Evolutionary conservation across 1,284 basidiomycete species (phyloP).

Genomic region (Marasmius sp.): DNA sequence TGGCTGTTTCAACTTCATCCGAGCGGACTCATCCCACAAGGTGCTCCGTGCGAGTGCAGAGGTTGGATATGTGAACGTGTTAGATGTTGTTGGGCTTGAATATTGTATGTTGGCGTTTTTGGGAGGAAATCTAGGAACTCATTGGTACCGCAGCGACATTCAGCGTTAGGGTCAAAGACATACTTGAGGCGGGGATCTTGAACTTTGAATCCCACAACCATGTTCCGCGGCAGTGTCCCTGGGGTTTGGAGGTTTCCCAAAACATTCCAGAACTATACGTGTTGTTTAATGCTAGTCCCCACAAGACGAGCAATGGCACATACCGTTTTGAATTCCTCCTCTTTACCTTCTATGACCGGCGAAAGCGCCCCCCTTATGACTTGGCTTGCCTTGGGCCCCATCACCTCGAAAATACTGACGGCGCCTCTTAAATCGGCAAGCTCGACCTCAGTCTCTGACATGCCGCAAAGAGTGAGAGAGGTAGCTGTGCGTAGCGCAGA

Average conservation of each 20-base stretch:
- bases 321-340: conserved; percentile 65
- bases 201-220: conserved; percentile 75
- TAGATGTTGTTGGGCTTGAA: conserved; percentile 22
- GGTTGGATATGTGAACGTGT: conserved; percentile 52
- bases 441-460: conserved; percentile 47
- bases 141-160: not conserved
- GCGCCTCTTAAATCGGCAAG: conserved; percentile 69
- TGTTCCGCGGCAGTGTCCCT: conserved; percentile 67
- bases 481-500: conserved; percentile 50
- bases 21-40: conserved; percentile 68
- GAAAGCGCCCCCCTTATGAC: conserved; percentile 74
- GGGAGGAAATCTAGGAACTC: conserved; percentile 68
- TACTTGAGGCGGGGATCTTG: conserved; percentile 81
- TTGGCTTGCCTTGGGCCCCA: conserved; percentile 81
- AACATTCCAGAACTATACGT: conserved; percentile 64
- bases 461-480: conserved; percentile 40
- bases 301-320: conserved; percentile 9
- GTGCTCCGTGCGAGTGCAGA: conserved; percentile 57
- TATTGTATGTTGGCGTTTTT: conserved; percentile 57
- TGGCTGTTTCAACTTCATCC: conserved; percentile 58
- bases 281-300: not conserved
- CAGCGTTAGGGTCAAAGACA: conserved; percentile 5
- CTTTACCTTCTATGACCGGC: conserved; percentile 50
- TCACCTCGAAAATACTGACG: conserved; percentile 82
- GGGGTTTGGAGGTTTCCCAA: conserved; percentile 63